Evolutionary conservation across 306 rosid species (phyloP), one percentile per base, ranked within the genome.

Genomic region (Rosa lucieae): DNA sequence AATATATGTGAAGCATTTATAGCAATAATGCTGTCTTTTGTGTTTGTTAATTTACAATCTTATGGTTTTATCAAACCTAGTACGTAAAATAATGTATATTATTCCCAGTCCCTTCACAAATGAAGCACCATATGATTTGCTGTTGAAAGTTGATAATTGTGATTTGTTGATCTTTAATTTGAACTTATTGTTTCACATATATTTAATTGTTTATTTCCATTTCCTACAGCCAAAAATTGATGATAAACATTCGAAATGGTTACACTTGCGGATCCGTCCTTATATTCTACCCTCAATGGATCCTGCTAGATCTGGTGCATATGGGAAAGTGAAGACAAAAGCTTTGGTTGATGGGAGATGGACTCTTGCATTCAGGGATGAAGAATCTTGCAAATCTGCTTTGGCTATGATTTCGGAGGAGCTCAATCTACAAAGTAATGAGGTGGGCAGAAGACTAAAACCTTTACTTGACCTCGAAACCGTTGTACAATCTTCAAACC

Each of bases 281-380:
- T 88, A 94, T 46, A 86, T 89, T 79, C 79, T 92, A 81, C 98
- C 97, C 20, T 84, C 82, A 79, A 20, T 84, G 59, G 90, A 89
- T 81, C 88, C 93, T 40, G 79, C 85, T 32, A 89, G 87, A 84
- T 81, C 79, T 12, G 83, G 80, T 72, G 80, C 85, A 65, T n/a
- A 21, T 0, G 73, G 75, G 68, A 90, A 86, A 81, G 59, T 58
- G 21, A 91, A 84, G 83, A 40, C 87, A 1, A 90, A 83, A 85
- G 78, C 85, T 80, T 85, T 90, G 85, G 91, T 92, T 63, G 99
- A 95, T 82, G 99, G 99, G 63, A 90, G 98, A 87, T 95, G 99
- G 99, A 95, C 93, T 65, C 81, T 95, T 74, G 98, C 99, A 17
- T 95, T 95, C 84, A 72, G 87, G 77, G 97, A 93, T 10, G 97